Percentiles rank a stretch among this genome's conserved stretches.
phyloP scores from a whole-genome alignment of 768 basidiomycete genomes.

The Nevesoporus exiguus region DNA sequence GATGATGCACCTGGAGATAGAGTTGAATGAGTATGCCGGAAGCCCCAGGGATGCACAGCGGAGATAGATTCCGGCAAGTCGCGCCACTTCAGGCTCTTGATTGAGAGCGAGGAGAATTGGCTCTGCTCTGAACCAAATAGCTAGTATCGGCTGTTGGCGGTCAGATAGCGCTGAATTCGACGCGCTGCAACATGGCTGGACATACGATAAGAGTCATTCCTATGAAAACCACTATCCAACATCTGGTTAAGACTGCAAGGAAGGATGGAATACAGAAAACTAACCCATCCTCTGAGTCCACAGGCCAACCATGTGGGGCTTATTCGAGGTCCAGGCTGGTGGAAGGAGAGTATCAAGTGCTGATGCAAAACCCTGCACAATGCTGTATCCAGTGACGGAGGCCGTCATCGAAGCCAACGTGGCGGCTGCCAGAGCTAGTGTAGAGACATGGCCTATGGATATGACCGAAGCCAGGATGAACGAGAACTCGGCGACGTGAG shows the following conservation, averaged over 20 bases:
- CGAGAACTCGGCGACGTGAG: constrained; percentile 81
- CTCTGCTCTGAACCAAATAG: constrained; percentile 85
- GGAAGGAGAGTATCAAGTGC: constrained; percentile 93
- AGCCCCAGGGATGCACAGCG: constrained; percentile 74
- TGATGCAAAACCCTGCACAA: constrained; percentile 78
- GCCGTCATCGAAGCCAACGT: constrained; percentile 73
- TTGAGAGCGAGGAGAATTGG: constrained; percentile 66
- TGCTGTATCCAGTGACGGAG: constrained; percentile 52
- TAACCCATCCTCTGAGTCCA: constrained; percentile 88
- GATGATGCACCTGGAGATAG: constrained; percentile 44
- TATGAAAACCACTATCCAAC: constrained; percentile 56
- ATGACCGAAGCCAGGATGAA: constrained; percentile 81
- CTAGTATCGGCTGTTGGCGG: constrained; percentile 44
- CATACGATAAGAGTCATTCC: constrained; percentile 56
- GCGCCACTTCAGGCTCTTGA: constrained; percentile 84
- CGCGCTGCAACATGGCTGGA: background rate
- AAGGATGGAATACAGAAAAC: constrained; percentile 28
- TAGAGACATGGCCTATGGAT: constrained; percentile 88
- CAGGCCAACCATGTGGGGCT: constrained; percentile 80
- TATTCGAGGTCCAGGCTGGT: constrained; percentile 88
- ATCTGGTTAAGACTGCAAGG: constrained; percentile 5
- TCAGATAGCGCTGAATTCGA: background rate
- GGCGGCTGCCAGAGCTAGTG: constrained; percentile 82
- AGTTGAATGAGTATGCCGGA: constrained; percentile 66
- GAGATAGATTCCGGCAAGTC: constrained; percentile 72